phyloP scores from a whole-genome alignment of 2,329 filamentous ascomycete species.

The Chaetomium sp. region DNA sequence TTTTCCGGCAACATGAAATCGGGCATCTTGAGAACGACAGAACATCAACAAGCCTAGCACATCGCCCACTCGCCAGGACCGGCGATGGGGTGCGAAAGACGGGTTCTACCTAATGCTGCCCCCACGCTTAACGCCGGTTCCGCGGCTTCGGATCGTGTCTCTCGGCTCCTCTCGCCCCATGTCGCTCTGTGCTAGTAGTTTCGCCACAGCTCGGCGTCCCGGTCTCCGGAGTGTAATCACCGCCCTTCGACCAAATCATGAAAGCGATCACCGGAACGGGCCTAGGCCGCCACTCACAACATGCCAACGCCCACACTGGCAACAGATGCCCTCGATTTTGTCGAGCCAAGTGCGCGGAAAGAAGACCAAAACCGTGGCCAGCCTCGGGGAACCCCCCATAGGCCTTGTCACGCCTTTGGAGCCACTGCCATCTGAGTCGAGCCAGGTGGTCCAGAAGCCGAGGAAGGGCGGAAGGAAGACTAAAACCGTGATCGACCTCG shows the following conservation, averaged over 20 bases:
- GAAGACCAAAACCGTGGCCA: slow-evolving; percentile 49
- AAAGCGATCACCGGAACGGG: no score
- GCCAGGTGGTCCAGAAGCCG: no score
- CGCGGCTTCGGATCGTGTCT: slow-evolving; percentile 21
- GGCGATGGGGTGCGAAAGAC: slow-evolving; percentile 1
- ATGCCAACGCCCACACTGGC: no score
- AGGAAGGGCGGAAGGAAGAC: slow-evolving; percentile 46
- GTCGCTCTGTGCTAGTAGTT: neutral
- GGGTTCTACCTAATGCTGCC: slow-evolving; percentile 23
- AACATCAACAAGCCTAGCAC: neutral
- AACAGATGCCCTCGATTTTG: neutral
- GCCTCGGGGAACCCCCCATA: slow-evolving; percentile 52
- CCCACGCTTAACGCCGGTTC: slow-evolving; percentile 17
- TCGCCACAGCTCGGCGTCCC: slow-evolving; percentile 19
- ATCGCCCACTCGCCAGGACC: slow-evolving; percentile 2
- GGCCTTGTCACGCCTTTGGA: slow-evolving; percentile 36
- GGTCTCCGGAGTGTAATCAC: slow-evolving; percentile 18
- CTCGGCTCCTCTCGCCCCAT: slow-evolving; percentile 14
- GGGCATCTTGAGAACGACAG: neutral
- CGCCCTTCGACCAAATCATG: neutral
- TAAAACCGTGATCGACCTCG: slow-evolving; percentile 45
- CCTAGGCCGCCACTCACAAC: no score
- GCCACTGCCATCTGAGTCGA: slow-evolving; percentile 18
- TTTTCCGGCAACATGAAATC: no score
- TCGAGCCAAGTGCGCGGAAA: slow-evolving; percentile 38